Evolutionary conservation across 2,329 filamentous ascomycete genomes (phyloP).

Genomic region (Stromatinia cepivora): DNA sequence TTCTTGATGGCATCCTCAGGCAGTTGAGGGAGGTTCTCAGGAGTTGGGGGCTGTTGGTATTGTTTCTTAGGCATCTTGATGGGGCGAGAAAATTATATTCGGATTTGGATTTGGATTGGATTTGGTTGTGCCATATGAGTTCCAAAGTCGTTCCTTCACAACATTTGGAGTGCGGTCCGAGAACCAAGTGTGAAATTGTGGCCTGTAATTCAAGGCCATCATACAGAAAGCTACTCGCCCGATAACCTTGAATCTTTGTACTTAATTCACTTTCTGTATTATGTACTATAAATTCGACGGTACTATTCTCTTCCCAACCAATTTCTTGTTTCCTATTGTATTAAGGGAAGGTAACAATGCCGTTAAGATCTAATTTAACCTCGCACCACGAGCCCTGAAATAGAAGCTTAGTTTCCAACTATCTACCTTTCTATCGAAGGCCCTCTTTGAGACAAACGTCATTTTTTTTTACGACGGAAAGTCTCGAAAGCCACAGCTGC

Average conservation of each 20-base stretch:
- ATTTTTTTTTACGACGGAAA: slow-evolving; percentile 1
- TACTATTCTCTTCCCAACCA: background rate
- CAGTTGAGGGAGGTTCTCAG: no score
- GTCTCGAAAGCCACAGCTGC: background rate
- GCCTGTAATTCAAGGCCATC: background rate
- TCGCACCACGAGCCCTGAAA: slow-evolving; percentile 23
- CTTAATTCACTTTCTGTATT: slow-evolving; percentile 17
- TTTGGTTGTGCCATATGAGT: background rate
- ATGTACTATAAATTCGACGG: slow-evolving; percentile 13
- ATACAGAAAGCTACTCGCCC: background rate
- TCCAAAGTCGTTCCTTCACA: background rate
- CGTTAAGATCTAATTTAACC: background rate
- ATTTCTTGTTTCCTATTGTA: background rate
- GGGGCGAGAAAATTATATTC: no score
- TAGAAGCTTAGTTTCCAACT: slow-evolving; percentile 10
- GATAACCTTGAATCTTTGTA: slow-evolving; percentile 19
- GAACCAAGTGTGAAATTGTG: background rate
- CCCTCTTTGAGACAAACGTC: slow-evolving; percentile 2
- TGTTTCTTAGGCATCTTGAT: no score
- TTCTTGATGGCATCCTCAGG: no score
- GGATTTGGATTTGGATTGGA: no score
- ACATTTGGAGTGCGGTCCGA: background rate
- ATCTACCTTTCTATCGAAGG: slow-evolving; percentile 1
- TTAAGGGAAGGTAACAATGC: slow-evolving; percentile 8
- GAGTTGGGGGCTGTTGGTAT: no score